Conservation (phyloP, 306 rosid species). For the Urtica urens region DNA sequence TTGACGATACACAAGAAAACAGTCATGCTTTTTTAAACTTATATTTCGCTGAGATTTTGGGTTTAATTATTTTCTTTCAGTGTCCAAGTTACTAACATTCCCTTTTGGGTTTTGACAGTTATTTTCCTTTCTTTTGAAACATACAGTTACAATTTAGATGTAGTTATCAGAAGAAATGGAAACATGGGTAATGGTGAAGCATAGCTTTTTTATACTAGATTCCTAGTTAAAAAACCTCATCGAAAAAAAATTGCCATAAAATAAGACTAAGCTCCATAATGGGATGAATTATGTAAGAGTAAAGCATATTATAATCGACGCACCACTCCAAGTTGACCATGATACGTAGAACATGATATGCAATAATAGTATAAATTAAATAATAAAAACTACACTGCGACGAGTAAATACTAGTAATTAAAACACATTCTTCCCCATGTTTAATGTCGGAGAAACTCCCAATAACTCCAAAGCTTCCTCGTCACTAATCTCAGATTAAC, state of each 20-base stretch:
- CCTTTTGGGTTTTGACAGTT: too few relatives aligned
- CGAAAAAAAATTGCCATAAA: conserved; percentile 3
- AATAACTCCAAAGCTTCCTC: conserved; percentile 52
- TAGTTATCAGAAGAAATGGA: background rate
- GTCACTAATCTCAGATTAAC: conserved; percentile 35
- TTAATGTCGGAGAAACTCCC: conserved; percentile 71
- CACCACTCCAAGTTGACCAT: conserved; percentile 34
- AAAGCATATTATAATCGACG: conserved; percentile 9
- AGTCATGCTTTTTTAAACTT: too few relatives aligned
- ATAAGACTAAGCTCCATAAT: conserved; percentile 19
- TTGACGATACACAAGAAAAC: too few relatives aligned
- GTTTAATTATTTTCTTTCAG: too few relatives aligned
- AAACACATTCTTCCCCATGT: conserved; percentile 77
- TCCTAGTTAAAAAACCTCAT: background rate
- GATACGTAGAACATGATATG: background rate
- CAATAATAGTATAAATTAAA: conserved; percentile 11
- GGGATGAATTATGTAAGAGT: background rate
- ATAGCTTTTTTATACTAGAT: too few relatives aligned
- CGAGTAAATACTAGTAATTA: conserved; percentile 10
- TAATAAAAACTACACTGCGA: conserved; percentile 1
- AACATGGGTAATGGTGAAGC: background rate
- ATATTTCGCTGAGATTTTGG: too few relatives aligned
- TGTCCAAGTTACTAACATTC: too few relatives aligned
- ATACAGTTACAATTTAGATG: too few relatives aligned
- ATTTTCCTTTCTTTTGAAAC: too few relatives aligned